A percentile compares a stretch with the other conserved stretches of the same genome.
phyloP scores from a whole-genome alignment of 805 yeast genomes.

The Pichia scutulata region DNA sequence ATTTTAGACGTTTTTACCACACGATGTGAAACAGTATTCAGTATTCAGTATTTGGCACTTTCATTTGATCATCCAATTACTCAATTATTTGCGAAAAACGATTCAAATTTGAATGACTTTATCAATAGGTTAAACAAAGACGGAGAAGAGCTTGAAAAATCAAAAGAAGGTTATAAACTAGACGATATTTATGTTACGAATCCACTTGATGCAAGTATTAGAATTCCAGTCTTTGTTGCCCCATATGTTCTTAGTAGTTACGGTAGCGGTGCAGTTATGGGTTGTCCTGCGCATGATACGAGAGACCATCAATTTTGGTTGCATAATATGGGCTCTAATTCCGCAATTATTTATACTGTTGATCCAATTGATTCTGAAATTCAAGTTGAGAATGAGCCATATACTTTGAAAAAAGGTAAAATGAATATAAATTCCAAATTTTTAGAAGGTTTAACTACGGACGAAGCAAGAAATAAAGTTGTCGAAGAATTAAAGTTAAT shows the following conservation, averaged over 20 bases:
- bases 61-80: conserved; percentile 65
- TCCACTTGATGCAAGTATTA: conserved; percentile 45
- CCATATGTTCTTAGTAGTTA: conserved; percentile 82
- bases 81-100: conserved; percentile 28
- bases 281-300: conserved; percentile 90
- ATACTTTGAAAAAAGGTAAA: conserved; percentile 35
- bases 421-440: conserved; percentile 42
- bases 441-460: conserved; percentile 41
- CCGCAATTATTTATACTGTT: conserved; percentile 36
- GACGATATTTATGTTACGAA: conserved; percentile 37
- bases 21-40: conserved; percentile 78
- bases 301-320: conserved; percentile 82
- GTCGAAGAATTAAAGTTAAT: conserved; percentile 31
- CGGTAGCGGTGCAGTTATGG: conserved; percentile 96
- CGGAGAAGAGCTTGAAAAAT: conserved; percentile 31
- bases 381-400: conserved; percentile 24
- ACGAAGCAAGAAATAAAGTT: conserved; percentile 46
- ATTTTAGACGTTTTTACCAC: conserved; percentile 66
- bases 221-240: conserved; percentile 76
- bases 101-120: conserved; percentile 39
- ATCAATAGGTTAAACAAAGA: conserved; percentile 31
- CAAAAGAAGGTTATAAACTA: conserved; percentile 56
- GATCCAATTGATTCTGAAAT: conserved; percentile 27
- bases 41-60: conserved; percentile 77
- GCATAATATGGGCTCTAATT: conserved; percentile 41